Percentiles rank a stretch among this genome's conserved stretches.
These are phyloP conservation scores for Penicillium sp. DNA, from an alignment of 2,329 filamentous ascomycete genomes.

Conservation along the genomic window DNA sequence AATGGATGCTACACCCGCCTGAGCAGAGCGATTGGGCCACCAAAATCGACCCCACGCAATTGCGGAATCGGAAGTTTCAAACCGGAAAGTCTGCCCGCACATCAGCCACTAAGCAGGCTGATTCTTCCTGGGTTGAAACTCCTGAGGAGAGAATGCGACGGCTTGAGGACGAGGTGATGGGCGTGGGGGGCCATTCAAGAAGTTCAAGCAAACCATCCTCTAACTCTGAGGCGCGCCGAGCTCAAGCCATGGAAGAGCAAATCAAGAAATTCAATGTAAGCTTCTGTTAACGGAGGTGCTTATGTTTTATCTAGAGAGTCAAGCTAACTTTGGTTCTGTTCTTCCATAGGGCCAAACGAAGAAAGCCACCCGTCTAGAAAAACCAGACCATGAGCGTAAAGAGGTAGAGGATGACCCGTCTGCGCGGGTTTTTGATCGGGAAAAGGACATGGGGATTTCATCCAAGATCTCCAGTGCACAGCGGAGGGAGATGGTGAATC, in stretches of 20 bases:
- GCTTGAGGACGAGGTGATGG: constrained; percentile 78
- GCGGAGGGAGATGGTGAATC: constrained; percentile 74
- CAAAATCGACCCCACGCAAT: constrained; percentile 78
- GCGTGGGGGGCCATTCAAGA: constrained; percentile 52
- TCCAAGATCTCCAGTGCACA: constrained; percentile 71
- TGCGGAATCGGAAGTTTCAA: constrained; percentile 80
- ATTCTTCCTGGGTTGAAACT: constrained; percentile 85
- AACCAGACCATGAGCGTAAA: constrained; percentile 58
- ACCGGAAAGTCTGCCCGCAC: constrained; percentile 61
- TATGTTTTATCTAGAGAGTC: not conserved
- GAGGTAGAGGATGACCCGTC: constrained; percentile 87
- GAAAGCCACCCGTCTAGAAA: constrained; percentile 47
- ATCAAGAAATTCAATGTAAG: constrained; percentile 62
- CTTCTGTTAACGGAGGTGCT: not conserved
- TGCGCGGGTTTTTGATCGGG: constrained; percentile 80
- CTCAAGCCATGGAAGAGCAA: constrained; percentile 37
- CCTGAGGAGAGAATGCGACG: constrained; percentile 82
- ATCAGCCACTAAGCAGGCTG: constrained; percentile 37
- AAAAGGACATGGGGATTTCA: constrained; percentile 88
- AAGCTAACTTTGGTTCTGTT: not conserved
- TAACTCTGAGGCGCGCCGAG: not conserved
- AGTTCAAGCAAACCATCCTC: constrained; percentile 4
- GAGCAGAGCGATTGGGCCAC: constrained; percentile 54
- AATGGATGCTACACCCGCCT: constrained; percentile 79
- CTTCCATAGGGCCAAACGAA: constrained; percentile 39